Percentiles rank a stretch among this genome's conserved stretches.
Evolutionary conservation across 2,329 filamentous ascomycete genomes (phyloP).

Genomic region (Talaromyces funiculosus): DNA sequence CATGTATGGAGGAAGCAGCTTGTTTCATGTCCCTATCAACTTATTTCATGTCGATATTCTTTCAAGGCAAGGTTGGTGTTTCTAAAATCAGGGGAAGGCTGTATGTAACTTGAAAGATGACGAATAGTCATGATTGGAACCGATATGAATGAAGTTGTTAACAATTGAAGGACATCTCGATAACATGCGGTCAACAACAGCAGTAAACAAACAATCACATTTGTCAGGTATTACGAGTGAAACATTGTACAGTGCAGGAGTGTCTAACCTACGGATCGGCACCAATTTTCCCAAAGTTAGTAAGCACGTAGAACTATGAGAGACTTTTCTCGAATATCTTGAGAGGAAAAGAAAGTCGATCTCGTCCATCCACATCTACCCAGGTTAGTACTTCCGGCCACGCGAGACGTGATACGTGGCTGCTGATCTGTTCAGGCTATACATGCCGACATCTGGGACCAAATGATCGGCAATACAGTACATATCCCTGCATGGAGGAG

Average conservation of each 20-base stretch:
- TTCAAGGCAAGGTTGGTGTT: neutral
- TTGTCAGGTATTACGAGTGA: neutral
- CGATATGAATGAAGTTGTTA: neutral
- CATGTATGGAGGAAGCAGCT: neutral
- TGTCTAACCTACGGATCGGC: neutral
- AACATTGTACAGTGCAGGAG: neutral
- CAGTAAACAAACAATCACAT: neutral
- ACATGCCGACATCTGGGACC: neutral
- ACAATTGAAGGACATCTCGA: neutral
- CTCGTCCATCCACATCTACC: neutral
- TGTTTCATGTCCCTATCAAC: neutral
- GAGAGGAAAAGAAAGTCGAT: neutral
- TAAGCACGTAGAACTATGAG: neutral
- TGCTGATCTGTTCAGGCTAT: neutral
- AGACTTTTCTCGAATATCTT: neutral
- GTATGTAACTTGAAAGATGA: neutral
- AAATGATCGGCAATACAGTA: neutral
- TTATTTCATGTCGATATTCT: neutral
- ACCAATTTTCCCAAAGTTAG: neutral
- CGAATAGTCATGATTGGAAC: neutral
- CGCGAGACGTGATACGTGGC: neutral
- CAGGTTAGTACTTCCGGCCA: neutral
- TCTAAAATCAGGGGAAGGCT: neutral
- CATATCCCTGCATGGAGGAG: neutral
- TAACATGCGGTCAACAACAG: neutral